Percentiles rank a stretch among this genome's conserved stretches.
phyloP scores from a whole-genome alignment of 208 protist genomes.

The Leishmania turanica region DNA sequence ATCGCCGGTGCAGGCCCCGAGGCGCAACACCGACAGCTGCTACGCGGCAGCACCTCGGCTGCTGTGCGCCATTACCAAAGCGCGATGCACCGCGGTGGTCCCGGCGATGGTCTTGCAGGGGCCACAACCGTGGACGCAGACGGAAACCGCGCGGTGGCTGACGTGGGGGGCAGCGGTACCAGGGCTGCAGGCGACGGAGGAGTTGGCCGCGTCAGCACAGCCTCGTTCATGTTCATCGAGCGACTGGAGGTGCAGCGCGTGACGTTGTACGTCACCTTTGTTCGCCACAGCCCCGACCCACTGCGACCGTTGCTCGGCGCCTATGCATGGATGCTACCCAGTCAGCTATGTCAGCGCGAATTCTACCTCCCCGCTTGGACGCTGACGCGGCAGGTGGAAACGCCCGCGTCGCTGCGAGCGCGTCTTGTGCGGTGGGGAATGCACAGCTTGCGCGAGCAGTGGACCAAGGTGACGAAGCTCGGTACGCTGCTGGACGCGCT shows the following conservation, averaged over 20 bases:
- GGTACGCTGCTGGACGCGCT: slow-evolving; percentile 59
- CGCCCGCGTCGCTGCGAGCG: slow-evolving; percentile 41
- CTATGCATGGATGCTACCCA: slow-evolving; percentile 77
- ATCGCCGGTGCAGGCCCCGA: not conserved
- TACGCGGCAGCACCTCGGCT: slow-evolving; percentile 9
- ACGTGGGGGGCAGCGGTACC: not conserved
- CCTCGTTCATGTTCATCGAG: slow-evolving; percentile 57
- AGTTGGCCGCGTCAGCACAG: slow-evolving; percentile 11
- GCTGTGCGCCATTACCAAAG: slow-evolving; percentile 26
- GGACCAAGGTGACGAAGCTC: slow-evolving; percentile 81
- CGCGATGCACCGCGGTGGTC: slow-evolving; percentile 12
- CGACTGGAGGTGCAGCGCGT: slow-evolving; percentile 46
- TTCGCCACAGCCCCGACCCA: slow-evolving; percentile 60
- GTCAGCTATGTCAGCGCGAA: slow-evolving; percentile 48
- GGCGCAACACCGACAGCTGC: slow-evolving; percentile 9
- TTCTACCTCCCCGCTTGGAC: slow-evolving; percentile 51
- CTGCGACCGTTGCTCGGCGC: slow-evolving; percentile 65
- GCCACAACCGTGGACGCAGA: not conserved
- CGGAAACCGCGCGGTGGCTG: not conserved
- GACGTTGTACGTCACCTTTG: slow-evolving; percentile 66
- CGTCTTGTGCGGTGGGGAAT: slow-evolving; percentile 51
- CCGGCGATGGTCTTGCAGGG: slow-evolving; percentile 11
- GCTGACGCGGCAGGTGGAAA: slow-evolving; percentile 51
- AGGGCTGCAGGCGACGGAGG: not conserved
- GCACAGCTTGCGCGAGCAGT: slow-evolving; percentile 69